Evolutionary conservation across 139 green algal species (phyloP).

Genomic region (Picochlorum sp.): DNA sequence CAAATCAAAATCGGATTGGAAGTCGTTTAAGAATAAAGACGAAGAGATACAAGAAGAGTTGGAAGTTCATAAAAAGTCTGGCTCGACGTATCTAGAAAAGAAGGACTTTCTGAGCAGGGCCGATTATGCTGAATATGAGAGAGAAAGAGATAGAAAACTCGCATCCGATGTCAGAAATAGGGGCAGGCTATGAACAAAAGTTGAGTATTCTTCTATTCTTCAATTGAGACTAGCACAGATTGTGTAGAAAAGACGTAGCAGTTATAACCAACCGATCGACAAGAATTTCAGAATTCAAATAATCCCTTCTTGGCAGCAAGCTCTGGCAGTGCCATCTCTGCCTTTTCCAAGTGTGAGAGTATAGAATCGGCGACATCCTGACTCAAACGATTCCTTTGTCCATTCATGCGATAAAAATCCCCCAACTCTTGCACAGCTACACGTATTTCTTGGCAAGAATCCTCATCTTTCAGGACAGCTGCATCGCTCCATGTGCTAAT

Average conservation of each 20-base stretch:
- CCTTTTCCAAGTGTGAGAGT: slow-evolving; percentile 6
- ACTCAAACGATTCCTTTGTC: slow-evolving; percentile 9
- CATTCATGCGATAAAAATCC: slow-evolving; percentile 15
- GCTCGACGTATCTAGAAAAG: slow-evolving; percentile 64
- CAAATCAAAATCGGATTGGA: slow-evolving; percentile 80
- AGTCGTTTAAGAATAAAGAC: slow-evolving; percentile 55
- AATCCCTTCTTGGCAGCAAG: neutral
- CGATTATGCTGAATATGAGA: slow-evolving; percentile 78
- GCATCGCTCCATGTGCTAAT: slow-evolving; percentile 11
- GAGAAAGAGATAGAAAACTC: slow-evolving; percentile 64
- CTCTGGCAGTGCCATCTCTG: slow-evolving; percentile 13
- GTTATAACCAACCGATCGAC: neutral
- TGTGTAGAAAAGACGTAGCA: too few species aligned
- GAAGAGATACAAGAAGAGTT: slow-evolving; percentile 69
- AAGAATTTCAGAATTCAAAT: slow-evolving; percentile 9
- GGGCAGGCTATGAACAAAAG: slow-evolving; percentile 23
- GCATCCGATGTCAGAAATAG: slow-evolving; percentile 42
- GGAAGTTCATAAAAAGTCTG: slow-evolving; percentile 60
- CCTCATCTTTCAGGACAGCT: neutral
- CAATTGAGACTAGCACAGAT: too few species aligned
- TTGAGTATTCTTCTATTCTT: too few species aligned
- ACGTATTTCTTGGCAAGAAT: slow-evolving; percentile 1
- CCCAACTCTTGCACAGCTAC: slow-evolving; percentile 18
- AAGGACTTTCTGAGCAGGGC: slow-evolving; percentile 73
- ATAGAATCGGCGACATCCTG: neutral